These are phyloP conservation scores for Diplodia seriata DNA, from an alignment of 2,329 filamentous ascomycete genomes.

Conservation along the genomic window DNA sequence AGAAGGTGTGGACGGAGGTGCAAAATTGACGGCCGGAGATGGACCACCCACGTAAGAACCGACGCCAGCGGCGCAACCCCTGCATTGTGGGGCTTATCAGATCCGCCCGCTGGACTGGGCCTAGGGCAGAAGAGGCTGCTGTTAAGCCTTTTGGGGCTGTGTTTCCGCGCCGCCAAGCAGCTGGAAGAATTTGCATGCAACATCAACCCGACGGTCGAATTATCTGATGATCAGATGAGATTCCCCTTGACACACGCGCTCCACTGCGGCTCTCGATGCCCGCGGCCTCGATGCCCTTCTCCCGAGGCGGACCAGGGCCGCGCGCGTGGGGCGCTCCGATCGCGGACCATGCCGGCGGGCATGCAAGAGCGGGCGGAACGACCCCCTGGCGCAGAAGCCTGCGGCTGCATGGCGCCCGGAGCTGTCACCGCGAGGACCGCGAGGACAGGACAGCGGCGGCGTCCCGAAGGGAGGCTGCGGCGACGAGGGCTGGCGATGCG, in stretches of 20 bases:
- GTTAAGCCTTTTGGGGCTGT: slow-evolving; percentile 25
- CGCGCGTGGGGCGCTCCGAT: slow-evolving; percentile 13
- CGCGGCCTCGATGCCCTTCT: background rate
- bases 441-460: background rate
- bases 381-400: background rate
- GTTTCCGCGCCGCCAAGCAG: slow-evolving; percentile 8
- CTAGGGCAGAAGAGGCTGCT: slow-evolving; percentile 26
- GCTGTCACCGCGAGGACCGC: slow-evolving; percentile 4
- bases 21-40: background rate
- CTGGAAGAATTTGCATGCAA: slow-evolving; percentile 24
- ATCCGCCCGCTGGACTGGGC: slow-evolving; percentile 26
- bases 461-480: background rate
- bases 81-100: slow-evolving; percentile 32
- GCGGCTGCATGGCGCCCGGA: background rate
- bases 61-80: background rate
- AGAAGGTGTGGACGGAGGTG: background rate
- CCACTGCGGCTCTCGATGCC: slow-evolving; percentile 6
- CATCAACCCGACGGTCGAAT: slow-evolving; percentile 7
- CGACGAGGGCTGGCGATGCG: background rate
- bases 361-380: background rate
- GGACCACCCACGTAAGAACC: slow-evolving; percentile 21
- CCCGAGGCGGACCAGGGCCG: slow-evolving; percentile 1
- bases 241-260: slow-evolving; percentile 24
- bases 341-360: slow-evolving; percentile 1
- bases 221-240: slow-evolving; percentile 34